Evolutionary conservation across 331 rosid genomes (phyloP), one percentile per base, ranked within the genome.

Genomic region (Rosa hybrid): DNA sequence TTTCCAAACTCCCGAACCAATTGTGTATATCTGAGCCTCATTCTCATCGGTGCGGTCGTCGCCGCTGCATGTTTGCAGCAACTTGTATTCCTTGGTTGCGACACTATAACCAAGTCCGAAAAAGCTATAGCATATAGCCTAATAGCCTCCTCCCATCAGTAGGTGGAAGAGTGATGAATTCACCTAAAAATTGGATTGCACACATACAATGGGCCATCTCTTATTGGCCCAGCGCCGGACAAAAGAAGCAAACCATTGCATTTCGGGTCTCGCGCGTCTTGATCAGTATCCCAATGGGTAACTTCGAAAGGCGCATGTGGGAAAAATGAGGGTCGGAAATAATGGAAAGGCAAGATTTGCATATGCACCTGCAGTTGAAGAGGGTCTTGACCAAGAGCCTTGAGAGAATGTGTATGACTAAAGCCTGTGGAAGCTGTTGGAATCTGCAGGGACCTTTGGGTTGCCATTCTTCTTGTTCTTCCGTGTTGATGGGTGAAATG

Each of bases 21-120:
- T 25, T 8, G 79, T 75, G 79, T 75, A 75, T 59, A 57, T 59
- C 17, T 74, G 50, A 38, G 78, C 78, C 78, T 54, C 50, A 49
- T 4, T 2, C 4, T 57, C 68, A 12, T 25, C 27, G 0, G 2
- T 2, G 16, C 2, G 3, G 14, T 11, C 25, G 38, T 3, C 8
- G 2, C 16, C 14, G 1, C 39, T 34, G 39, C 39, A 18, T 5
- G 78, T 74, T 21, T 6, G 39, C 51, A 74, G 60, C 68, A 74
- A 54, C 78, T 63, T 63, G 18, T 63, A 63, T 7, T 27, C 20
- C 14, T 63, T 63, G 9, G 42, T 63, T 12, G 18, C 41, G 3
- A 7, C 42, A 2, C 68, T 63, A 63, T 12, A 63, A 63, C 68
- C 68, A 63, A 63, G 68, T 12, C 18, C 42, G 9, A 62, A 0